A percentile compares a stretch with the other conserved stretches of the same genome.
These are phyloP conservation scores for Cutaneotrichosporon dermatis DNA, from an alignment of 1,284 basidiomycete genomes.

Conservation along the genomic window DNA sequence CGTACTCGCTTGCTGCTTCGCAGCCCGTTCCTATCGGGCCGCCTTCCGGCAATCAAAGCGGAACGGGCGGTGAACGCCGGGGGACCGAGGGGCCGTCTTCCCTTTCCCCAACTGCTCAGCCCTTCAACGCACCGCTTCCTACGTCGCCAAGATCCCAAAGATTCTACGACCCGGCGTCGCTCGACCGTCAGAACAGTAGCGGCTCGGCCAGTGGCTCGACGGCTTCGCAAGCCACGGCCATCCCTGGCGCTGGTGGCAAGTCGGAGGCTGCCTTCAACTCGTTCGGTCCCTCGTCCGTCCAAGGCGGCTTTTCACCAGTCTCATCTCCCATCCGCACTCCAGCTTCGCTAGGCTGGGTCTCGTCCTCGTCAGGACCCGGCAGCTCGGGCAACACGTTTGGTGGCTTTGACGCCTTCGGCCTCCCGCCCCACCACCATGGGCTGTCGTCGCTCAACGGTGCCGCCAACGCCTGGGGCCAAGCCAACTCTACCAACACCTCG, in stretches of 20 bases:
- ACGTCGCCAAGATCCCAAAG: constrained; percentile 37
- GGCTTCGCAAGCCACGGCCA: constrained; percentile 1
- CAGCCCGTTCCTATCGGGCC: constrained; percentile 19
- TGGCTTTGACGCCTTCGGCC: constrained; percentile 20
- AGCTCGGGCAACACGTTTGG: constrained; percentile 11
- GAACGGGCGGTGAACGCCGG: constrained; percentile 8
- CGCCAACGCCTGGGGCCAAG: constrained; percentile 33
- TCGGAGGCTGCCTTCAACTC: constrained; percentile 13
- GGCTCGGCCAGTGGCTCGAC: neutral
- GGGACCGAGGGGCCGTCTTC: constrained; percentile 22
- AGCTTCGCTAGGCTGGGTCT: constrained; percentile 36
- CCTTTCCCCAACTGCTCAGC: constrained; percentile 43
- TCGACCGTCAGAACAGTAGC: constrained; percentile 1
- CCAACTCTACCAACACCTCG: constrained; percentile 8
- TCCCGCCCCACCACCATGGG: constrained; percentile 14
- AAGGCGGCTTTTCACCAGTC: constrained; percentile 33
- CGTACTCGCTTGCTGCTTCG: constrained; percentile 8
- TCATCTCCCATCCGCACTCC: constrained; percentile 40
- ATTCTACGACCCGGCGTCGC: constrained; percentile 21
- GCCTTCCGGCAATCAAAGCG: constrained; percentile 6
- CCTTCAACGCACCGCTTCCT: constrained; percentile 36
- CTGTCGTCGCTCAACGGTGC: constrained; percentile 30
- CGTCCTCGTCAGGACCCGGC: constrained; percentile 14
- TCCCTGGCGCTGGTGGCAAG: constrained; percentile 4
- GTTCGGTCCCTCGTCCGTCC: constrained; percentile 13